Evolutionary conservation across 1,284 basidiomycete genomes (phyloP).

Genomic region (Ustilago curta): DNA sequence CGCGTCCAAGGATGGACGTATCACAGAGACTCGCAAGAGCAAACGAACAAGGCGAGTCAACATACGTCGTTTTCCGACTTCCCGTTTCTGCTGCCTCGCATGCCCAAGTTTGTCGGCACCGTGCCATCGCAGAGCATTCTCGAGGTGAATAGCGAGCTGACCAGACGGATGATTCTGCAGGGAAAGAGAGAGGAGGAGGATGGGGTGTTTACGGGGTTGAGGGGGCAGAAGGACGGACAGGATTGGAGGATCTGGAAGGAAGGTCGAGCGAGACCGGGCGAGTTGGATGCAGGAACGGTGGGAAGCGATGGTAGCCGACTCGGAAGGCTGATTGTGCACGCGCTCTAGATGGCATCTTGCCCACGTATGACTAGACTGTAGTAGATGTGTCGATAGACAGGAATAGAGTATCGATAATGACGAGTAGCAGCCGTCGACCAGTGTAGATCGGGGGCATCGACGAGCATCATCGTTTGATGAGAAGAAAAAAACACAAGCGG

Average conservation of each 20-base stretch:
- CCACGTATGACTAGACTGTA: not conserved
- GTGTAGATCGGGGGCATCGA: not conserved
- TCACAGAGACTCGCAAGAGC: conserved; percentile 23
- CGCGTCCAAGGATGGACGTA: conserved; percentile 34
- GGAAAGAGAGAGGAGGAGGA: conserved; percentile 34
- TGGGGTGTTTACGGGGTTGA: conserved; percentile 35
- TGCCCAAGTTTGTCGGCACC: conserved; percentile 44
- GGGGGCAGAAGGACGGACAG: conserved; percentile 19
- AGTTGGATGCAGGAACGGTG: conserved; percentile 6
- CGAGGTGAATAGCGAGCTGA: conserved; percentile 32
- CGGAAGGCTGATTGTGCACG: conserved; percentile 32
- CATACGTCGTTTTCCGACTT: conserved; percentile 63
- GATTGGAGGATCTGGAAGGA: conserved; percentile 49
- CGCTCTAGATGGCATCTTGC: conserved; percentile 1
- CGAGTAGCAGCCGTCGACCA: not conserved
- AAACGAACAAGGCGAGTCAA: conserved; percentile 28
- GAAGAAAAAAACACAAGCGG: conserved; percentile 7
- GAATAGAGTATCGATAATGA: not conserved
- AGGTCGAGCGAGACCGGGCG: conserved; percentile 22
- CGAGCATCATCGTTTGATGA: not conserved
- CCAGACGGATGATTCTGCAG: conserved; percentile 25
- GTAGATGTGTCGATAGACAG: not conserved
- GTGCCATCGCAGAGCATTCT: conserved; percentile 28
- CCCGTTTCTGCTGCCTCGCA: conserved; percentile 54
- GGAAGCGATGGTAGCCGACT: conserved; percentile 25